Conservation (phyloP, 768 basidiomycete species). For the Suillus subaureus region DNA sequence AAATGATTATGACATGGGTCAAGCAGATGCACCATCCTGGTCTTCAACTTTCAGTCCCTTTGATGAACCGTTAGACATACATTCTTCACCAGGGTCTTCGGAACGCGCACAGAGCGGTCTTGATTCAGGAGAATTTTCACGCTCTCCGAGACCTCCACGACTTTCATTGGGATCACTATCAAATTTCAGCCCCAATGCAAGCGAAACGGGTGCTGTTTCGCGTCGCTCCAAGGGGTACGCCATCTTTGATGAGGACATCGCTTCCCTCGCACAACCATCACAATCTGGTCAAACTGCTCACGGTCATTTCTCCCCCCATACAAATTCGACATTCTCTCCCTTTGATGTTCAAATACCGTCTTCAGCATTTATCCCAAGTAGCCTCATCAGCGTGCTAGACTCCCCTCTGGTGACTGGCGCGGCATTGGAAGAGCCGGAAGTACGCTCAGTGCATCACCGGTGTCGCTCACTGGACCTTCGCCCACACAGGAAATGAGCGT, state of each 20-base stretch:
- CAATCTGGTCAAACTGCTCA: conserved; percentile 18
- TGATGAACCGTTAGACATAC: conserved; percentile 23
- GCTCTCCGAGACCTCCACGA: conserved; percentile 31
- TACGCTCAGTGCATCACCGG: conserved; percentile 42
- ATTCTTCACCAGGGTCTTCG: conserved; percentile 18
- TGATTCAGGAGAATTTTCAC: conserved; percentile 19
- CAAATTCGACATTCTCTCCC: conserved; percentile 48
- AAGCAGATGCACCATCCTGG: conserved; percentile 23
- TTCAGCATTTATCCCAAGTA: conserved; percentile 55
- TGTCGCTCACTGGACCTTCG: conserved; percentile 37
- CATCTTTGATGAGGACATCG: conserved; percentile 43
- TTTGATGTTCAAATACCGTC: conserved; percentile 50
- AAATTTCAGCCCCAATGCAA: conserved; percentile 21
- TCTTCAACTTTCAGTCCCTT: conserved; percentile 35
- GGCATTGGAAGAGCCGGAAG: conserved; percentile 19
- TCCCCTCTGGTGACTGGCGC: conserved; percentile 61
- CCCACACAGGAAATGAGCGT: conserved; percentile 29
- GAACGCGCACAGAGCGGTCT: conserved; percentile 13
- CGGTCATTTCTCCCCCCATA: conserved; percentile 20
- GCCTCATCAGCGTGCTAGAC: conserved; percentile 47
- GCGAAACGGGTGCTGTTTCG: conserved; percentile 17
- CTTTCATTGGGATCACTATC: conserved; percentile 35
- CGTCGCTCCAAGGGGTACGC: conserved; percentile 41
- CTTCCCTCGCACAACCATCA: conserved; percentile 28
- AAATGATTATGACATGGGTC: conserved; percentile 15